Evolutionary conservation across 2,329 filamentous ascomycete genomes (phyloP), one percentile per base, ranked within the genome.

Genomic region (Albophoma yamanashiensis): DNA sequence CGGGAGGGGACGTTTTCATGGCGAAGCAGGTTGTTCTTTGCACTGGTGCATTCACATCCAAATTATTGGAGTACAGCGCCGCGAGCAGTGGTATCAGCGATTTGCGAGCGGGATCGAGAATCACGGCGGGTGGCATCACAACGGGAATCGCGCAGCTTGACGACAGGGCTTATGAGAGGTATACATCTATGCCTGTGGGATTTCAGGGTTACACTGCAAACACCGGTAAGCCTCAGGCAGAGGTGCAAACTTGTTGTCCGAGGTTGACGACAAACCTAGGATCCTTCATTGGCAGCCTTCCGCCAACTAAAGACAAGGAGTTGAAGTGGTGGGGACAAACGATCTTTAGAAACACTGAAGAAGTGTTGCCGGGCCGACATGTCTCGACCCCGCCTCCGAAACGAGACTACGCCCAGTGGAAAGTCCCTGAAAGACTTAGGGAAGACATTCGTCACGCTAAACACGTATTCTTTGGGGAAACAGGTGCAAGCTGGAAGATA

Each of bases 281-380:
- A 27, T 78, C 81, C 0, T 84, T 84, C 61, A 82, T 84, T 59
- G 83, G 83, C 31, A 82, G 76, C 55, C 70, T 86, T 20, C 83
- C 83, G 6, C 82, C 80, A 0, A 85, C 80, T 2, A 73, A 71
- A 27, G 74, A 77, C 57, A 70, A 72, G 0, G 75, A 78, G 65
- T 73, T 84, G 61, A 86, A 86, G 67, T 86, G 81, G 79, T 86
- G 83, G 83, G 83, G 82, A 20, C 78, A 80, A 58, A 81, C 76
- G 59, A 84, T 85, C 62, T 85, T 86, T 71, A 78, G 71, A 57
- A 85, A 85, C 70, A 81, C 77, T 0, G 73, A 73, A 20, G 78
- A 82, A 61, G 74, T 82, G 8, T 64, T 80, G 50, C 79, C 83
- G 1, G 82, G 83, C 0, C 78, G 77, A 5, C 71, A 73, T 56